Conservation (phyloP, 768 basidiomycete species). For the Antrodiella citrinella region DNA sequence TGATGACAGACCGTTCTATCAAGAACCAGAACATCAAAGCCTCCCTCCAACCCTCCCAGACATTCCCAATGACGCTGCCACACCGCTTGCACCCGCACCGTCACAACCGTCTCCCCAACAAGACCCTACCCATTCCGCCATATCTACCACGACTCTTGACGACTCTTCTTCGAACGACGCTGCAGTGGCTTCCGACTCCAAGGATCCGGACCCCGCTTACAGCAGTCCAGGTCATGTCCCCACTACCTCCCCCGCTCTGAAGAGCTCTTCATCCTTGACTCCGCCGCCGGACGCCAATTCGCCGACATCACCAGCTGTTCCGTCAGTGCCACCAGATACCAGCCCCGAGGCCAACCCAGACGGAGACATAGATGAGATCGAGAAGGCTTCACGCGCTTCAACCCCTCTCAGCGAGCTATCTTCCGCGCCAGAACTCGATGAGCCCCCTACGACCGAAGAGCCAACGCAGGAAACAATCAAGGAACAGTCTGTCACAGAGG, state of each 20-base stretch:
- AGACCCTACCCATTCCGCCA: conserved; percentile 4
- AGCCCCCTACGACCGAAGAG: too few relatives aligned
- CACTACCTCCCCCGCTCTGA: conserved; percentile 15
- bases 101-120: conserved; percentile 1
- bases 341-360: conserved; percentile 29
- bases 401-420: conserved; percentile 76
- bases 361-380: conserved; percentile 24
- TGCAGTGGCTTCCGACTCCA: too few relatives aligned
- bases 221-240: conserved; percentile 11
- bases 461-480: too few relatives aligned
- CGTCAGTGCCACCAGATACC: conserved; percentile 12
- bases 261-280: conserved; percentile 21
- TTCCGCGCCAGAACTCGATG: conserved; percentile 53
- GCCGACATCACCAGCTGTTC: conserved; percentile 8
- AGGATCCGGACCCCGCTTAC: conserved; percentile 12
- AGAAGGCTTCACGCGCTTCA: conserved; percentile 43
- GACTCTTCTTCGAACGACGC: background rate
- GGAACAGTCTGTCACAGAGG: too few relatives aligned
- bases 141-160: conserved; percentile 5
- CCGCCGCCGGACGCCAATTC: conserved; percentile 18
- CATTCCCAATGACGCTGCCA: conserved; percentile 5
- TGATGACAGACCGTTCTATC: conserved; percentile 16
- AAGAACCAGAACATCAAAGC: conserved; percentile 5
- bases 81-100: conserved; percentile 1
- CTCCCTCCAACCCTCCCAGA: conserved; percentile 6